Evolutionary conservation across 169 alveolate species (phyloP).

Genomic region (Eimeria brunetti): DNA sequence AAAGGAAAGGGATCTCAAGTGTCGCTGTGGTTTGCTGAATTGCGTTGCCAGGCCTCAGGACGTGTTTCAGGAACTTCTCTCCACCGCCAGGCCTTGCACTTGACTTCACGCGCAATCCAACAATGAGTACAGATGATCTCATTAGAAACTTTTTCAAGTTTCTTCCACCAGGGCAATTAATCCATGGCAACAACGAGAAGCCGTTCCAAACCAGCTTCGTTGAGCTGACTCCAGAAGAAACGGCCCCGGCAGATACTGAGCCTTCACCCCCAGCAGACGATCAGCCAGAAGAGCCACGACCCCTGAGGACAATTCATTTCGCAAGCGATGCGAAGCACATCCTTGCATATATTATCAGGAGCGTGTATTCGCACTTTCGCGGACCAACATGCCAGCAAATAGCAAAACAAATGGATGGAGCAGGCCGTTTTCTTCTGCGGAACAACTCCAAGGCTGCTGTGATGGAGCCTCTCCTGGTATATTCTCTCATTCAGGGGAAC

Average conservation of each 20-base stretch:
- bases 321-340: conserved; percentile 8
- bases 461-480: conserved; percentile 34
- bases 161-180: background rate
- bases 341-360: conserved; percentile 6
- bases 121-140: conserved; percentile 38
- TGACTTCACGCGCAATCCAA: background rate
- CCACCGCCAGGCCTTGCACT: conserved; percentile 42
- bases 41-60: conserved; percentile 20
- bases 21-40: background rate
- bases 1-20: background rate
- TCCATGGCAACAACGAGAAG: background rate
- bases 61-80: conserved; percentile 14
- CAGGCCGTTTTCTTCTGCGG: conserved; percentile 1
- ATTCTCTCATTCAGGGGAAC: conserved; percentile 49
- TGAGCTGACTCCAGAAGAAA: background rate
- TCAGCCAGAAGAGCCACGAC: background rate
- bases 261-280: background rate
- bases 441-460: conserved; percentile 50
- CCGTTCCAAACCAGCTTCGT: background rate
- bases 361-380: background rate
- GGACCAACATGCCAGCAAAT: conserved; percentile 26
- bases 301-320: background rate
- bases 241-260: background rate
- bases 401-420: conserved; percentile 44
- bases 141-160: background rate